A percentile compares a stretch with the other conserved stretches of the same genome.
phyloP scores from a whole-genome alignment of 305 asterid genomes.

The Fraxinus xanthoxyloides region DNA sequence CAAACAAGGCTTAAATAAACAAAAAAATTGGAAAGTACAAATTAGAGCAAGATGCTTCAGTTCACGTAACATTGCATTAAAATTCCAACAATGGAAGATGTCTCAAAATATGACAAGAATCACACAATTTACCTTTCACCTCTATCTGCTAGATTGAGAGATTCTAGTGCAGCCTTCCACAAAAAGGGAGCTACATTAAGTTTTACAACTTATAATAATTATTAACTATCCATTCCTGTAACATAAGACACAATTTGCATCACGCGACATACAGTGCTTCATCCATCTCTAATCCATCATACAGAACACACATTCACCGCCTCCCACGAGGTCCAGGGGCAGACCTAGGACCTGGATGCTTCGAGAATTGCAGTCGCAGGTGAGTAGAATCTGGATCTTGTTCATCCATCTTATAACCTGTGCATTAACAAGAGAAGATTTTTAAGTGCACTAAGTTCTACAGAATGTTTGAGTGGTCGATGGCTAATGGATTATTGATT shows the following conservation, averaged over 20 bases:
- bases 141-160: neutral
- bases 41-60: neutral
- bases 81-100: neutral
- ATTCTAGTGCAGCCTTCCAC: neutral
- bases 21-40: neutral
- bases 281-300: neutral
- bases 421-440: neutral
- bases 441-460: neutral
- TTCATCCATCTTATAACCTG: conserved; percentile 60
- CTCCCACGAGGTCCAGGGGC: conserved; percentile 40
- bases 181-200: neutral
- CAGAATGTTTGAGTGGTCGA: neutral
- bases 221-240: neutral
- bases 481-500: neutral
- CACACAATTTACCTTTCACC: neutral
- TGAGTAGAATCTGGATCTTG: conserved; percentile 39
- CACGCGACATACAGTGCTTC: neutral
- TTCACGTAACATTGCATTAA: neutral
- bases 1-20: neutral
- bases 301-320: conserved; percentile 22
- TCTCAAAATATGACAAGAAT: neutral
- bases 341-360: conserved; percentile 46
- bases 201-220: neutral
- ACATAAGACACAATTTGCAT: neutral
- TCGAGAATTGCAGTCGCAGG: conserved; percentile 51